Evolutionary conservation across 208 protist species (phyloP).

Genomic region (Blastocrithidia nonstop): DNA sequence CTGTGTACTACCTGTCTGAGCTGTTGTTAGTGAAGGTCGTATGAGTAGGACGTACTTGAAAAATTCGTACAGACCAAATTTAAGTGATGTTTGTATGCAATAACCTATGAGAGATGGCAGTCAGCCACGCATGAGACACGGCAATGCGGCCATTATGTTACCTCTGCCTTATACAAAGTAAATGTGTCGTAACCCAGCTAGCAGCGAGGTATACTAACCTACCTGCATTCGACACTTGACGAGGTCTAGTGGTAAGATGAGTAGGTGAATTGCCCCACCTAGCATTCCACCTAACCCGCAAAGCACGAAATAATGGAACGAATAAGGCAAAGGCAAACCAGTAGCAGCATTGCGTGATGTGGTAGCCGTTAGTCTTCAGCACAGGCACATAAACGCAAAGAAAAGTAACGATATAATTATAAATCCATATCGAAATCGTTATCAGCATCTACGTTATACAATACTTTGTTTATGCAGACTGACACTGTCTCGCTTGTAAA

Average conservation of each 20-base stretch:
- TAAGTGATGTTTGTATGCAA: slow-evolving; percentile 33
- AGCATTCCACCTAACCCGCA: slow-evolving; percentile 45
- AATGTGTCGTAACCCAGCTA: slow-evolving; percentile 19
- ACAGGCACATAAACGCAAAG: too few relatives aligned
- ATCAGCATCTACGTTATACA: too few relatives aligned
- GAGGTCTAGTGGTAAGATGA: slow-evolving; percentile 54
- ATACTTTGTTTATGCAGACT: too few relatives aligned
- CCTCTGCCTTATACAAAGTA: slow-evolving; percentile 12
- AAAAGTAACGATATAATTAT: too few relatives aligned
- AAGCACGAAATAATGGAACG: slow-evolving; percentile 42
- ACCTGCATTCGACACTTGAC: slow-evolving; percentile 79
- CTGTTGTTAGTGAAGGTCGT: too few relatives aligned
- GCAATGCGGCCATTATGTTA: slow-evolving; percentile 10
- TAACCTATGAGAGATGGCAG: slow-evolving; percentile 51
- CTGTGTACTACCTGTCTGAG: too few relatives aligned
- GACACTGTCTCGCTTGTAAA: not conserved
- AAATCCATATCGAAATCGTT: too few relatives aligned
- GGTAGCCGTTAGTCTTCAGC: too few relatives aligned
- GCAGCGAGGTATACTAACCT: slow-evolving; percentile 32
- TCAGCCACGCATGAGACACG: slow-evolving; percentile 41
- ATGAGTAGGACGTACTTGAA: slow-evolving; percentile 45
- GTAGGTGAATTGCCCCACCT: slow-evolving; percentile 38
- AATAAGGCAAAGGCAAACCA: slow-evolving; percentile 10
- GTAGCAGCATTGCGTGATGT: too few relatives aligned
- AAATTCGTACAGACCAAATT: slow-evolving; percentile 68